A percentile compares a stretch with the other conserved stretches of the same genome.
These are phyloP conservation scores for Aspergillus clavatus DNA, from an alignment of 2,329 filamentous ascomycete genomes.

Conservation along the genomic window DNA sequence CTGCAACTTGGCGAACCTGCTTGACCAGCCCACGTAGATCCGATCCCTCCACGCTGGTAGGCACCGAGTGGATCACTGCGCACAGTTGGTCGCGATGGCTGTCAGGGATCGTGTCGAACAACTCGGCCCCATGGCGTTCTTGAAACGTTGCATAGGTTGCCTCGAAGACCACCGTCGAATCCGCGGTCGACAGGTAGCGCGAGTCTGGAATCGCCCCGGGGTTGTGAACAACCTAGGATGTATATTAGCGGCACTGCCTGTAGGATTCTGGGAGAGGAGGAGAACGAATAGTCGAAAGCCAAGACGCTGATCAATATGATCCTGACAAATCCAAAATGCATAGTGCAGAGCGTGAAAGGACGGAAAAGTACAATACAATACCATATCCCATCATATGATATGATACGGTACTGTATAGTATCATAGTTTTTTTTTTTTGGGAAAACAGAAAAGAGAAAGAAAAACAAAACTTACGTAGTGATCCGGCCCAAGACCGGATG, in stretches of 20 bases:
- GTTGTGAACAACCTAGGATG: conserved; percentile 41
- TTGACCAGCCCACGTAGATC: conserved; percentile 31
- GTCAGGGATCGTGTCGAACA: conserved; percentile 30
- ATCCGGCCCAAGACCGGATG: conserved; percentile 31
- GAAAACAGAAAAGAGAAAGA: too few relatives aligned
- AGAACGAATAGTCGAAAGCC: too few relatives aligned
- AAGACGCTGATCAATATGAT: too few relatives aligned
- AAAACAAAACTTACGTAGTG: conserved; percentile 31
- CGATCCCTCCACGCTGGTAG: conserved; percentile 26
- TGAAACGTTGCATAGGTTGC: conserved; percentile 38
- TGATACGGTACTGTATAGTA: too few relatives aligned
- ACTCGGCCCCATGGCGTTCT: conserved; percentile 26
- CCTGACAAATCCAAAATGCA: too few relatives aligned
- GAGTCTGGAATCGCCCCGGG: conserved; percentile 42
- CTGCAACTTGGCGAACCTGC: conserved; percentile 31
- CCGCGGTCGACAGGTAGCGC: conserved; percentile 38
- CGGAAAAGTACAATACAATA: too few relatives aligned
- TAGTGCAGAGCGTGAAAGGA: too few relatives aligned
- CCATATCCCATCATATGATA: too few relatives aligned
- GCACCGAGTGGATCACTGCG: conserved; percentile 38
- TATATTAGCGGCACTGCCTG: conserved; percentile 19
- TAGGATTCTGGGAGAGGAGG: too few relatives aligned
- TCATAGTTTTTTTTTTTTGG: too few relatives aligned
- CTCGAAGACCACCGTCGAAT: conserved; percentile 47
- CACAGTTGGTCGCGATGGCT: conserved; percentile 30